Conservation (phyloP, 2,329 filamentous ascomycete genomes). For the Gliomastix tumulicola region DNA sequence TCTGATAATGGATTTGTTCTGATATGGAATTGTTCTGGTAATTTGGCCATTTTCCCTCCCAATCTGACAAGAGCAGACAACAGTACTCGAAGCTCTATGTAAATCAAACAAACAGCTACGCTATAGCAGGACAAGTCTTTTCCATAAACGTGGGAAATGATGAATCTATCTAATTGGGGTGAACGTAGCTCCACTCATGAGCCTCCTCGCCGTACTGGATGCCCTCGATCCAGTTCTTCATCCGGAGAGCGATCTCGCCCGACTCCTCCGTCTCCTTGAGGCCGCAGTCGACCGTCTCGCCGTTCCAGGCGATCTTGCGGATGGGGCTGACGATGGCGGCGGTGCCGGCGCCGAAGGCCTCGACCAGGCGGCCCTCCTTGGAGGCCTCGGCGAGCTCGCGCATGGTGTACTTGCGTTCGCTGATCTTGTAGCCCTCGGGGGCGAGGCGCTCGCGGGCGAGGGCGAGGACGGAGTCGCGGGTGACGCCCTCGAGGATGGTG, state of each 20-base stretch:
- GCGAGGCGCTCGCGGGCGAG: constrained; percentile 78
- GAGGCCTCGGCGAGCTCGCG: constrained; percentile 73
- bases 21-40: no score
- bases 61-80: no score
- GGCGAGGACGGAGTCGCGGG: constrained; percentile 80
- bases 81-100: no score
- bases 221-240: constrained; percentile 95
- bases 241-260: constrained; percentile 73
- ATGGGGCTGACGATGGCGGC: constrained; percentile 92
- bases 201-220: constrained; percentile 94
- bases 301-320: constrained; percentile 83
- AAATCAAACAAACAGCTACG: no score
- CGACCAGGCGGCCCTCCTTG: constrained; percentile 76
- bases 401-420: constrained; percentile 92
- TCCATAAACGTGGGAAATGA: constrained; percentile 1
- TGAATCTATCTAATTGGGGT: constrained; percentile 14
- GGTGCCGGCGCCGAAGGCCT: constrained; percentile 91
- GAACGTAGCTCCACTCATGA: constrained; percentile 77
- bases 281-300: constrained; percentile 74
- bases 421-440: constrained; percentile 81
- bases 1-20: no score
- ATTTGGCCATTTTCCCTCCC: no score
- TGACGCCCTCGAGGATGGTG: constrained; percentile 93
- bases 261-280: constrained; percentile 76
- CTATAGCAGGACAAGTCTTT: no score